Evolutionary conservation across 1,284 basidiomycete genomes (phyloP), one percentile per base, ranked within the genome.

Genomic region (Marasmius oreades): DNA sequence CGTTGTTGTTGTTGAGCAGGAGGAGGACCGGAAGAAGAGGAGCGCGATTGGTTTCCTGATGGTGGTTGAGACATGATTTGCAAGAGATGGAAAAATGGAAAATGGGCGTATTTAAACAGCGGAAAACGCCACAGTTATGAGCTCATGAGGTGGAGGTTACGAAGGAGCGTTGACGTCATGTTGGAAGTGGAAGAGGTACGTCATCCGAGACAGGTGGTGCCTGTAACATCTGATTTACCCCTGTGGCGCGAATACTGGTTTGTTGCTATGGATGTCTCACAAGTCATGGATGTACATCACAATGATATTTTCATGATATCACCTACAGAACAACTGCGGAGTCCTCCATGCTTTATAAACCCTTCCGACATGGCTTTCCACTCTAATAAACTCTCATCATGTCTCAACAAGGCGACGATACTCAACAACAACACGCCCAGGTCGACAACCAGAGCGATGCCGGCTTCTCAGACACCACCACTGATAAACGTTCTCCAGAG

Each of bases 401-500:
- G 47, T 50, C 47, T 50, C 47, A 50, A 50, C 26, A 31, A 24
- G 44, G 24, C 44, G 44, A 20, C 8, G 47, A 50, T 50, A 50
- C 33, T 26, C 47, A 50, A 50, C 47, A 33, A 7, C 10, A 42
- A 24, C 24, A 24, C 16, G n/a, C 5, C n/a, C 24, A 50, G 12
- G 47, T 26, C 33, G 47, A 50, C 28, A 50, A 50, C 26, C 47
- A 26, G 8, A 31, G 26, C 14, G 47, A 50, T 12, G 47, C 47
- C 33, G 47, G 47, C 24, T 50, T 33, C 31, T 28, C 47, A 12
- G 55, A 59, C n/a, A 56, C 44, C 43, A 59, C 44, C 22, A 26
- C 37, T 8, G 65, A 66, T 36, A 26, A 58, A 18, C 62, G 64
- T 22, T 60, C 64, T 5, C 58, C 65, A 8, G 62, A 68, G 10